phyloP scores from a whole-genome alignment of 2,329 filamentous ascomycete species.

The Laburnicola sp. region DNA sequence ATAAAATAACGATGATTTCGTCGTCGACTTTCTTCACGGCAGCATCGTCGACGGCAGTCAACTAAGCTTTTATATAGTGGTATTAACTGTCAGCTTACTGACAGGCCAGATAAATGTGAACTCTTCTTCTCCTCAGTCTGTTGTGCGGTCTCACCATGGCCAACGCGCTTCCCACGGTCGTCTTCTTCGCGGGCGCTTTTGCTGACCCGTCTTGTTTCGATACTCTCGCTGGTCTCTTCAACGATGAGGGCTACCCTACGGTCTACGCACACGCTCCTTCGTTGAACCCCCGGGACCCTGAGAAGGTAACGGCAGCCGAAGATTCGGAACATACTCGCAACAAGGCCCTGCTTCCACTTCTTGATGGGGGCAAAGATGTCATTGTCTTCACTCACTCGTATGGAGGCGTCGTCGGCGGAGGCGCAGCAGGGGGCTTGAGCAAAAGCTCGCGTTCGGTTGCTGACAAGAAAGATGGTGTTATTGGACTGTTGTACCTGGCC shows the following conservation, averaged over 20 bases:
- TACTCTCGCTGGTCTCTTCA: slow-evolving; percentile 2
- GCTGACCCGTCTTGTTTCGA: slow-evolving; percentile 18
- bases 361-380: slow-evolving; percentile 16
- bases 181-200: slow-evolving; percentile 17
- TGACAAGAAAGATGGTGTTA: slow-evolving; percentile 12
- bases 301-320: slow-evolving; percentile 1
- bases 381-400: slow-evolving; percentile 18
- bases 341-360: slow-evolving; percentile 5
- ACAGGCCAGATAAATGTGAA: too few species aligned
- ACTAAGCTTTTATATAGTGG: too few species aligned
- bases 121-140: too few species aligned
- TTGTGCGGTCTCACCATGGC: too few species aligned
- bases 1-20: too few species aligned
- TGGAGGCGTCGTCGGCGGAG: slow-evolving; percentile 14
- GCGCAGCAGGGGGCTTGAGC: slow-evolving; percentile 14
- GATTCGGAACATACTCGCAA: slow-evolving; percentile 11
- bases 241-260: slow-evolving; percentile 14
- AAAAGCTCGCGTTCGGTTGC: slow-evolving; percentile 1
- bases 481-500: slow-evolving; percentile 14
- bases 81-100: too few species aligned
- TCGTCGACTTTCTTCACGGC: too few species aligned
- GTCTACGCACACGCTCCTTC: slow-evolving; percentile 8
- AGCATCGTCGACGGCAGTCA: too few species aligned
- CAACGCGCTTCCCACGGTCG: slow-evolving; percentile 5
- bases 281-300: slow-evolving; percentile 12